These are phyloP conservation scores for Ajuga chamaepitys DNA, from an alignment of 257 asterid genomes.

Conservation along the genomic window DNA sequence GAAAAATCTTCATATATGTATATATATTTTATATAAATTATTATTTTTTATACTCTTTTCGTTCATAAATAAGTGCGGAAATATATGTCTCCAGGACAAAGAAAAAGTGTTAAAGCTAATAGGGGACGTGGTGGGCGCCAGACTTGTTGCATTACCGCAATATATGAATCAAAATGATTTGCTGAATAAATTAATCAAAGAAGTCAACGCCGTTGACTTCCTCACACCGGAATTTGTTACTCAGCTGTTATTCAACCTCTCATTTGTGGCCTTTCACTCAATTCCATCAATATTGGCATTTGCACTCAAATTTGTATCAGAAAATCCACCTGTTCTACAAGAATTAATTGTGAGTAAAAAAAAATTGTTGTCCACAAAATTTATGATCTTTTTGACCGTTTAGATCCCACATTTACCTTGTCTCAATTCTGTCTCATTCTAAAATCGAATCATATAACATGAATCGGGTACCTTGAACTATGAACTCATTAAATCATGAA, in stretches of 20 bases:
- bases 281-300: slow-evolving; percentile 5
- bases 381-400: no score
- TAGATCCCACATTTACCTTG: no score
- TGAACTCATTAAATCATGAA: no score
- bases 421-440: no score
- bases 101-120: not conserved
- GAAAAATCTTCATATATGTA: no score
- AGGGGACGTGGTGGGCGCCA: not conserved
- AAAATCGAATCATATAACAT: no score
- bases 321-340: slow-evolving; percentile 8
- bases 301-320: slow-evolving; percentile 13
- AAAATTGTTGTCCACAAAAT: not conserved
- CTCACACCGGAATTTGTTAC: slow-evolving; percentile 12
- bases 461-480: no score
- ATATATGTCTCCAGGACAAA: slow-evolving; percentile 1
- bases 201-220: slow-evolving; percentile 1
- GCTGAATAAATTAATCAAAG: slow-evolving; percentile 11
- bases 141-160: not conserved
- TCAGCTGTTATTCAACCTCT: not conserved
- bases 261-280: slow-evolving; percentile 6
- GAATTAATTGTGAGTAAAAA: slow-evolving; percentile 15
- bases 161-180: not conserved
- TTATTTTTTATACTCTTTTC: no score
- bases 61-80: no score
- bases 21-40: no score